Evolutionary conservation across 495 filamentous ascomycete genomes (phyloP).

Genomic region (Neurospora discreta): DNA sequence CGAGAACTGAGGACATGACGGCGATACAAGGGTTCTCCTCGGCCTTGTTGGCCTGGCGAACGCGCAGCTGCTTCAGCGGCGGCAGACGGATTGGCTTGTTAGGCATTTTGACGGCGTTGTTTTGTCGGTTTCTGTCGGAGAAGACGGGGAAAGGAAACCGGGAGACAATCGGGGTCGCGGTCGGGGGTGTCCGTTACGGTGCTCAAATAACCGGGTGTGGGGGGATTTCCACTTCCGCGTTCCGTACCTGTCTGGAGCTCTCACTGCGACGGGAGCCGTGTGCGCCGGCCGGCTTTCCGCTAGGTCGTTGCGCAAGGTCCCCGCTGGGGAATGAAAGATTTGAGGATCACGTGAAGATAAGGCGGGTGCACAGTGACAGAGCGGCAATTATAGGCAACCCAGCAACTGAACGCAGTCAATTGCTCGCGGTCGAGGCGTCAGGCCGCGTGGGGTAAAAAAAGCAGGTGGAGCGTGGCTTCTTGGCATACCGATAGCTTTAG

Average conservation of each 20-base stretch:
- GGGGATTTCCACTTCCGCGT: background rate
- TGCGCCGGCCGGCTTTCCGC: background rate
- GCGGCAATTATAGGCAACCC: too few relatives aligned
- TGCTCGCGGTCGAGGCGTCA: background rate
- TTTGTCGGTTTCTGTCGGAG: background rate
- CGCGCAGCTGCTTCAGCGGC: conserved; percentile 71
- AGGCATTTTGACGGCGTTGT: conserved; percentile 7
- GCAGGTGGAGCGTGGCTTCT: background rate
- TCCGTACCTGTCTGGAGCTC: background rate
- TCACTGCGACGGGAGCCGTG: background rate
- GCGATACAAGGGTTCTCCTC: conserved; percentile 68
- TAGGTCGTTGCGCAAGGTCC: background rate
- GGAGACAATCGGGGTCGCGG: conserved; percentile 4
- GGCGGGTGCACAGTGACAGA: background rate
- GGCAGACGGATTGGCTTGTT: conserved; percentile 64
- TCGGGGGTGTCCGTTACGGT: background rate
- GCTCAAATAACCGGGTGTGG: background rate
- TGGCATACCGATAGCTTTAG: background rate
- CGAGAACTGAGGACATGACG: conserved; percentile 82
- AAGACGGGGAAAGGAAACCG: background rate
- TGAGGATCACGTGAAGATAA: conserved; percentile 23
- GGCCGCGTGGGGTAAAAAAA: background rate
- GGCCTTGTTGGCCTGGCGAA: conserved; percentile 67
- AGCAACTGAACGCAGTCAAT: too few relatives aligned
- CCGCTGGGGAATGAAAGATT: conserved; percentile 3